Percentiles rank a stretch among this genome's conserved stretches.
These are phyloP conservation scores for Pythium phragmiticola DNA, from an alignment of 352 stramenopile genomes.

Conservation along the genomic window DNA sequence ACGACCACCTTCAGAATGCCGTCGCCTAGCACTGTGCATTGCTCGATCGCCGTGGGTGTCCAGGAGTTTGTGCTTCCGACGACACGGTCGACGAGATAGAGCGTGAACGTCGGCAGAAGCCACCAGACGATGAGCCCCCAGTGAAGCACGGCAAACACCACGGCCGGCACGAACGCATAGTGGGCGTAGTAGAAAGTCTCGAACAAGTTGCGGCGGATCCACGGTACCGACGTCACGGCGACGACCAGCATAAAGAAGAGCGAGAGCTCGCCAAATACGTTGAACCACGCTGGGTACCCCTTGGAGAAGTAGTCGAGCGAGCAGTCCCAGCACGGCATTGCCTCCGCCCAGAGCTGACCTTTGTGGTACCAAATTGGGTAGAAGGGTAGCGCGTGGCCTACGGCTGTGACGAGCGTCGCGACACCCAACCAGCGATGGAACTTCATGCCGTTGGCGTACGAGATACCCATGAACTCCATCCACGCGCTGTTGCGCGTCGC, in stretches of 20 bases:
- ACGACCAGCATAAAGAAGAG: conserved; percentile 37
- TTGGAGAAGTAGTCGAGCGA: conserved; percentile 12
- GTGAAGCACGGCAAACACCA: conserved; percentile 47
- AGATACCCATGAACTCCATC: conserved; percentile 45
- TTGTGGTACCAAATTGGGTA: conserved; percentile 32
- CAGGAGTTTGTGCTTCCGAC: conserved; percentile 27
- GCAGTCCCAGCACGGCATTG: conserved; percentile 42
- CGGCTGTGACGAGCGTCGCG: conserved; percentile 18
- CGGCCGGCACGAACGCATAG: conserved; percentile 33
- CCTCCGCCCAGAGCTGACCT: conserved; percentile 16
- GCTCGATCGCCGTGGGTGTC: conserved; percentile 25
- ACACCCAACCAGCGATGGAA: conserved; percentile 38
- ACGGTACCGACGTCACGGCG: conserved; percentile 31
- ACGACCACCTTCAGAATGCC: conserved; percentile 41
- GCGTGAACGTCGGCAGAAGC: conserved; percentile 34
- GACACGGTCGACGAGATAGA: conserved; percentile 38
- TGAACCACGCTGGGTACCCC: conserved; percentile 37
- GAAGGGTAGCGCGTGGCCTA: conserved; percentile 28
- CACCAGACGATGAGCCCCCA: conserved; percentile 34
- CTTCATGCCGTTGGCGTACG: conserved; percentile 44
- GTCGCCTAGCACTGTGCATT: conserved; percentile 25
- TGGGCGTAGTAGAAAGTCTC: conserved; percentile 44
- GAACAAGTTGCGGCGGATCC: conserved; percentile 37
- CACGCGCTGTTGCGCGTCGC: conserved; percentile 36
- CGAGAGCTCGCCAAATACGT: conserved; percentile 40